Base-by-base conservation (phyloP, 2,329 filamentous ascomycete species). In the Epichloe brachyelytri region DNA sequence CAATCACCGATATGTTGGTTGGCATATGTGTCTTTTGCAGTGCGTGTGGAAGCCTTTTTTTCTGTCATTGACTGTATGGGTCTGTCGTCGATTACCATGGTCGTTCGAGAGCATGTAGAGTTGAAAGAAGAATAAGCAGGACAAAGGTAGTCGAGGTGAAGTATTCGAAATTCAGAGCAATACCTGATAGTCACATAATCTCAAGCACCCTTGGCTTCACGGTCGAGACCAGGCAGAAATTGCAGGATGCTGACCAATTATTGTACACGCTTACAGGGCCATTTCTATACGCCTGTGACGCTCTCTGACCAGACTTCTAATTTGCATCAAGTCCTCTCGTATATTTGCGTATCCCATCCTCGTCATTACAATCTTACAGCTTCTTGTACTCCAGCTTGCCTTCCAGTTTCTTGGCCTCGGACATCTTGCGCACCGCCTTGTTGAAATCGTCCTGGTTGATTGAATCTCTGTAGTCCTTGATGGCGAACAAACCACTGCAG, bases 361-460 rank as follows among this genome's bases (percentile, higher is more conserved):
- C 5, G 40, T 17, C 30, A 20, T 40, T n/a, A n/a, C 40, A 19
- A 20, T 38, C 43, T 60, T 83, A 95, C 71, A 95, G 75, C 74
- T 95, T 95, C 79, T 95, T 85, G 72, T 96, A 97, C 70, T 97
- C 91, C 47, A 97, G 77, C 75, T 97, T 97, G 70, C 93, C 91
- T 71, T 98, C 93, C 62, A 98, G 72, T 73, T 98, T 98, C 87
- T 98, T 98, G 55, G 88, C 79, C 71, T 98, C 93, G 15, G 87
- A 89, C 59, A 98, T 86, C 80, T 98, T 98, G 59, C 93, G 84
- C 50, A 98, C 93, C 4, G 93, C 93, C 73, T 96, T 96, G 76
- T 96, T 98, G 82, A 97, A 96, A 65, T 98, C 93, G 63, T 98
- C 93, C 68, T 98, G 93, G 71, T 87, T 97, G 70, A 98, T 87